Evolutionary conservation across 176 grass and related monocot genomes (phyloP), one percentile per base, ranked within the genome.

Genomic region (Oryza glumipatula): DNA sequence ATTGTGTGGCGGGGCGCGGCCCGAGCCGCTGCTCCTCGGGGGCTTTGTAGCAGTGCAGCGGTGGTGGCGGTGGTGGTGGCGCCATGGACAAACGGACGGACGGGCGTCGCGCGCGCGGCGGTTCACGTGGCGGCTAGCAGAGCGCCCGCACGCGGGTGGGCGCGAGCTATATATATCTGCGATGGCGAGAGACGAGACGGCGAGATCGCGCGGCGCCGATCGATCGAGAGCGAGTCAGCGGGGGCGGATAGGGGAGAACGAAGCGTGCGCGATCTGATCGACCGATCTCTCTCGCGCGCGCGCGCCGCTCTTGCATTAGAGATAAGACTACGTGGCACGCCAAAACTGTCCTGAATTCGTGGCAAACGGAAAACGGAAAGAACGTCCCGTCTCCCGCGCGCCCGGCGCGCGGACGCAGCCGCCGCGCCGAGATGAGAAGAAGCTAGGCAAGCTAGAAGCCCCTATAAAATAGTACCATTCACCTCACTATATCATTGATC

Each of bases 31-130:
- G 11, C 46, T 21, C n/a, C 13, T 15, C 15, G 15, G 70, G 60
- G 39, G 74, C 21, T 87, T 83, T 24, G 80, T 83, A 83, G 63
- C 12, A 17, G 49, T 6, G 68, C 45, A 6, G 38, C 76, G 75
- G 82, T 70, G 54, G 54, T 58, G 54, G 51, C 6, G 72, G 51
- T 22, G 82, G 78, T 22, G 82, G 72, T 22, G 32, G 72, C 32
- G 72, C 65, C 78, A 86, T 86, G 80, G 49, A 68, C 60, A 16
- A 23, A 74, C 68, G 76, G 61, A 19, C 65, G 74, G 3, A 35
- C 54, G 19, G 30, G 43, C 28, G 78, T 77, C 52, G 83, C 32
- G 54, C 47, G 35, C 16, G 48, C 41, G 65, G 21, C 72, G 4
- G 39, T 21, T 41, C 68, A 48, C n/a, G 70, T 75, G 41, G 66